phyloP scores from a whole-genome alignment of 2,329 filamentous ascomycete species.

The Epichloe glyceriae region DNA sequence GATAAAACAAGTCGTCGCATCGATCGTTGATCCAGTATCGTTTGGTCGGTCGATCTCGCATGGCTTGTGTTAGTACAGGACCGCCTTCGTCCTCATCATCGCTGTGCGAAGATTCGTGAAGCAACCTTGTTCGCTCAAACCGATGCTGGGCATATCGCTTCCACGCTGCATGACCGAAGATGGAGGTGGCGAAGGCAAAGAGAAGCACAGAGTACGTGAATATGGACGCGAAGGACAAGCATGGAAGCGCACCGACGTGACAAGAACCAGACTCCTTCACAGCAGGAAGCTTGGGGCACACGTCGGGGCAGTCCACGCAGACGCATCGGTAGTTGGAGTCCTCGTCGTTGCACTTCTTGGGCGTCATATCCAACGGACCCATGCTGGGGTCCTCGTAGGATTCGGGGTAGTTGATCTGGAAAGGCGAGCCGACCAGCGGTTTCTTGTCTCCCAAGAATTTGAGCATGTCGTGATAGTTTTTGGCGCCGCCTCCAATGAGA shows the following conservation, averaged over 20 bases:
- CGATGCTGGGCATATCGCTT: constrained; percentile 59
- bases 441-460: constrained; percentile 93
- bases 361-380: constrained; percentile 53
- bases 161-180: constrained; percentile 66
- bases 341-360: constrained; percentile 81
- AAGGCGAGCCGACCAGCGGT: constrained; percentile 70
- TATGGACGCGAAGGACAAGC: constrained; percentile 85
- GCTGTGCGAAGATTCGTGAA: constrained; percentile 72
- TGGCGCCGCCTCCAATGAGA: constrained; percentile 88
- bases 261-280: constrained; percentile 61
- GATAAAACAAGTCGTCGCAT: constrained; percentile 68
- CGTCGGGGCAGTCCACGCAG: constrained; percentile 80
- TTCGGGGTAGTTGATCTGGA: constrained; percentile 88
- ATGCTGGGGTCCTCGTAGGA: constrained; percentile 55
- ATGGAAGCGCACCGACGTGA: constrained; percentile 77
- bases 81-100: constrained; percentile 94
- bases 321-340: constrained; percentile 80
- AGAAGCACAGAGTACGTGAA: constrained; percentile 71
- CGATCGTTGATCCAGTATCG: constrained; percentile 75
- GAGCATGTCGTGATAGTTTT: constrained; percentile 74
- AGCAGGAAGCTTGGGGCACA: constrained; percentile 71
- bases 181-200: constrained; percentile 48
- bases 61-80: constrained; percentile 55
- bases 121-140: constrained; percentile 69
- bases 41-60: constrained; percentile 65